Evolutionary conservation across 148 eudicot genomes (phyloP).

Genomic region (Cornus controversa): DNA sequence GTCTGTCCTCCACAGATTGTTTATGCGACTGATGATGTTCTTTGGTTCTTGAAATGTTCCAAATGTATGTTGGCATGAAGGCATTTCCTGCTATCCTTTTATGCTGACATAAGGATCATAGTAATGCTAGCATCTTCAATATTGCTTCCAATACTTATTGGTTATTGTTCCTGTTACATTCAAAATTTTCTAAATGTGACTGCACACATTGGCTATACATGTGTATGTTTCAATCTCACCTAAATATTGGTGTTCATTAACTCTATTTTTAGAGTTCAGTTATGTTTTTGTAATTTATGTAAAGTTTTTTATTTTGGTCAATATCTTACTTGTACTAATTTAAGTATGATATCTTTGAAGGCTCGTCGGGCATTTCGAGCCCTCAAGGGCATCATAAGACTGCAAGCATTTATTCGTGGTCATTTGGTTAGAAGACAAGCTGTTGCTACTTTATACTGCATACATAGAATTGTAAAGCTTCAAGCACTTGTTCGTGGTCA

Average conservation of each 20-base stretch:
- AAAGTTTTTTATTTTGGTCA: not conserved
- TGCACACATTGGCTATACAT: not conserved
- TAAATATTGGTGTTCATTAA: not conserved
- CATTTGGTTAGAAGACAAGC: conserved; percentile 55
- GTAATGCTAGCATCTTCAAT: not conserved
- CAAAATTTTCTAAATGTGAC: not conserved
- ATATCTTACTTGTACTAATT: not conserved
- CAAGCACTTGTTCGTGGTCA: conserved; percentile 48
- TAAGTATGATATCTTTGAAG: conserved; percentile 20
- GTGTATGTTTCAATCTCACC: not conserved
- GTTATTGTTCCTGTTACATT: not conserved
- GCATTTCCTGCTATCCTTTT: not conserved
- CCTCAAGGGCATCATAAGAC: conserved; percentile 47
- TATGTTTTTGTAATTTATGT: not conserved
- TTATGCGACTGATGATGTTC: not conserved
- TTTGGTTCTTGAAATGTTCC: not conserved
- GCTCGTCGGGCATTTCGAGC: conserved; percentile 43
- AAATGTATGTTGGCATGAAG: not conserved
- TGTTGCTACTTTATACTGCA: conserved; percentile 37
- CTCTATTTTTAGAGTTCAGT: not conserved
- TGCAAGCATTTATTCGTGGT: conserved; percentile 54
- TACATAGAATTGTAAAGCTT: conserved; percentile 38
- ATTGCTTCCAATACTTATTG: not conserved
- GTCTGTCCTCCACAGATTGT: not conserved
- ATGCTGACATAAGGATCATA: not conserved